These are phyloP conservation scores for Fusarium avenaceum DNA, from an alignment of 2,329 filamentous ascomycete species.

Conservation along the genomic window DNA sequence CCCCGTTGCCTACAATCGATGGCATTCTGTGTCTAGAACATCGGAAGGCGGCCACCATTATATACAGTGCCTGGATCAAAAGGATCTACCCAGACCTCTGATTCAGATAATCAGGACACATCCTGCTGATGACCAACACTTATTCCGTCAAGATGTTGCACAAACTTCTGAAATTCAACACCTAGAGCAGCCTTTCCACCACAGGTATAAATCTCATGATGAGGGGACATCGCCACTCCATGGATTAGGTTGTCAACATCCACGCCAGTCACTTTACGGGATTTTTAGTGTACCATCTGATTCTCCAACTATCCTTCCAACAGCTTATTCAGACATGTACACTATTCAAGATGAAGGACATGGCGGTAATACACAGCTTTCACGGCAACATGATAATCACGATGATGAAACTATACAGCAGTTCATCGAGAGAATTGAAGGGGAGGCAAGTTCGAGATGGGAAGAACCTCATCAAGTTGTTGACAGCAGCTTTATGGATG, in stretches of 20 bases:
- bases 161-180: background rate
- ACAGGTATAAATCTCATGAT: background rate
- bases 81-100: background rate
- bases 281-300: background rate
- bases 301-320: background rate
- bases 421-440: slow-evolving; percentile 49
- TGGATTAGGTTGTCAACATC: background rate
- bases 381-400: background rate
- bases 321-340: background rate
- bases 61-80: background rate
- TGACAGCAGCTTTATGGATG: background rate
- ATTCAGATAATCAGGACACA: background rate
- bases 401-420: slow-evolving; percentile 43
- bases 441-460: slow-evolving; percentile 34
- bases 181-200: background rate
- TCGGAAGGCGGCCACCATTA: slow-evolving; percentile 17
- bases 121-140: background rate
- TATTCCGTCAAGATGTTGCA: background rate
- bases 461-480: slow-evolving; percentile 3
- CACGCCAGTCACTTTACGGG: background rate
- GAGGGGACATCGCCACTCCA: background rate
- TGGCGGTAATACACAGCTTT: background rate
- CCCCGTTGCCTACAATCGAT: background rate
- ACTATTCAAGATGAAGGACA: background rate
- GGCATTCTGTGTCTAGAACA: slow-evolving; percentile 1